phyloP scores from a whole-genome alignment of 768 basidiomycete genomes.

The Phlebiopsis flavidoalba region DNA sequence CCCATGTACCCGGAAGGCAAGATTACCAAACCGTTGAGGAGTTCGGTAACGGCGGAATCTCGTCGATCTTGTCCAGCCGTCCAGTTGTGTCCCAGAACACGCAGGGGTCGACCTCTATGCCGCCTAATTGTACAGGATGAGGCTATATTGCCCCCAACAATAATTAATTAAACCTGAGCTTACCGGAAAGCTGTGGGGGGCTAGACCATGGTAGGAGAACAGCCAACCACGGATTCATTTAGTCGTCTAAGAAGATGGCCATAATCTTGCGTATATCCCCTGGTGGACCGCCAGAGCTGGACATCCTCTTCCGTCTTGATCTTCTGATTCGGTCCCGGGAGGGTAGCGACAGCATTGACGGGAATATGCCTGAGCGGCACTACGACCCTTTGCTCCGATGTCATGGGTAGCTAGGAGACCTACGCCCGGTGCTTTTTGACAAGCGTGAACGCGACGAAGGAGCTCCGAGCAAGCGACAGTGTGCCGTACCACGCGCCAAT shows the following conservation, averaged over 20 bases:
- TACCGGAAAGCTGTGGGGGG: slow-evolving; percentile 15
- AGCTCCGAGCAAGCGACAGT: background rate
- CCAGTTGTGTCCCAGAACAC: slow-evolving; percentile 61
- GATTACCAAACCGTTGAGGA: slow-evolving; percentile 87
- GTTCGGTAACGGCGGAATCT: slow-evolving; percentile 70
- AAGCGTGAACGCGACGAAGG: background rate
- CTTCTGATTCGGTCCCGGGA: slow-evolving; percentile 38
- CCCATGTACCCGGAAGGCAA: slow-evolving; percentile 88
- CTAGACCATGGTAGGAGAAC: slow-evolving; percentile 41
- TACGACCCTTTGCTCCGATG: slow-evolving; percentile 7
- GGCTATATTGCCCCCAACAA: background rate
- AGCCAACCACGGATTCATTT: slow-evolving; percentile 72
- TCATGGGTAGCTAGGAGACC: slow-evolving; percentile 5
- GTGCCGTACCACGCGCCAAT: background rate
- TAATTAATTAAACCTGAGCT: slow-evolving; percentile 12
- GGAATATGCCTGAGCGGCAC: slow-evolving; percentile 29
- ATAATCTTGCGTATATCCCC: slow-evolving; percentile 69
- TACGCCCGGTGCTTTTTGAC: background rate
- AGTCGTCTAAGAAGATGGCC: slow-evolving; percentile 70
- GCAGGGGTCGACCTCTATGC: slow-evolving; percentile 39
- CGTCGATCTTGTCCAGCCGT: slow-evolving; percentile 74
- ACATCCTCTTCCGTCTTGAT: slow-evolving; percentile 76
- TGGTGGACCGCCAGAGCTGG: slow-evolving; percentile 62
- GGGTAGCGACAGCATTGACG: slow-evolving; percentile 17
- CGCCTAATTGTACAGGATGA: slow-evolving; percentile 32